These are phyloP conservation scores for Tubosaeta sp. DNA, from an alignment of 768 basidiomycete species.

Conservation along the genomic window DNA sequence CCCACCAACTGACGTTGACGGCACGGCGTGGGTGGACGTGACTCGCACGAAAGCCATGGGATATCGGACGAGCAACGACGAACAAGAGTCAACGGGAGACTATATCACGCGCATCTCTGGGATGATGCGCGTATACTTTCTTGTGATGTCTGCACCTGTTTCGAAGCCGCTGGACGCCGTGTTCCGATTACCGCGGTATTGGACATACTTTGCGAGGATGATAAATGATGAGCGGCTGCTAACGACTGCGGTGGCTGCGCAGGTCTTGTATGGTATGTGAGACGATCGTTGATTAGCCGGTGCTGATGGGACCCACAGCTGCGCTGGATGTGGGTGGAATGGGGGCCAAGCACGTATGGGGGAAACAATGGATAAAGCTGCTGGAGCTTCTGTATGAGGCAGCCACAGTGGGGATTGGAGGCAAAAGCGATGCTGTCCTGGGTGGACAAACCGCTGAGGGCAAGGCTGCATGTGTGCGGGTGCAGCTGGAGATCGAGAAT, in stretches of 20 bases:
- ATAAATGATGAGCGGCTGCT: conserved; percentile 49
- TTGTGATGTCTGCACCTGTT: conserved; percentile 46
- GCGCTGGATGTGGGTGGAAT: conserved; percentile 68
- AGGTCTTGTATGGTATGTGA: conserved; percentile 58
- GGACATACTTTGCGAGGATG: conserved; percentile 71
- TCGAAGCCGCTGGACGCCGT: conserved; percentile 38
- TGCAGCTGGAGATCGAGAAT: conserved; percentile 63
- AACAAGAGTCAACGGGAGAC: conserved; percentile 56
- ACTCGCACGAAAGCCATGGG: conserved; percentile 53
- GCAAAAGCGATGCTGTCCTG: conserved; percentile 35
- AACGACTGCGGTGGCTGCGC: conserved; percentile 55
- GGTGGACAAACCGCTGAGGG: conserved; percentile 62
- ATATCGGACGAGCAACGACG: conserved; percentile 39
- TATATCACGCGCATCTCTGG: conserved; percentile 69
- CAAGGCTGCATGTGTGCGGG: conserved; percentile 57
- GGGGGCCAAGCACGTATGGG: conserved; percentile 61
- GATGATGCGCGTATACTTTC: conserved; percentile 84
- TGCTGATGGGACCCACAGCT: conserved; percentile 37
- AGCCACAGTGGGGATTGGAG: conserved; percentile 49
- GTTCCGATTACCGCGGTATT: conserved; percentile 62
- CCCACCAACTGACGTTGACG: conserved; percentile 49
- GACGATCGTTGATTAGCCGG: background rate
- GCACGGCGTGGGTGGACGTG: conserved; percentile 39
- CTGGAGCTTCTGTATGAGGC: conserved; percentile 63
- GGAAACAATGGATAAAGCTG: conserved; percentile 75